Conservation (phyloP, 768 basidiomycete genomes). For the Rhodotorula graminis region DNA sequence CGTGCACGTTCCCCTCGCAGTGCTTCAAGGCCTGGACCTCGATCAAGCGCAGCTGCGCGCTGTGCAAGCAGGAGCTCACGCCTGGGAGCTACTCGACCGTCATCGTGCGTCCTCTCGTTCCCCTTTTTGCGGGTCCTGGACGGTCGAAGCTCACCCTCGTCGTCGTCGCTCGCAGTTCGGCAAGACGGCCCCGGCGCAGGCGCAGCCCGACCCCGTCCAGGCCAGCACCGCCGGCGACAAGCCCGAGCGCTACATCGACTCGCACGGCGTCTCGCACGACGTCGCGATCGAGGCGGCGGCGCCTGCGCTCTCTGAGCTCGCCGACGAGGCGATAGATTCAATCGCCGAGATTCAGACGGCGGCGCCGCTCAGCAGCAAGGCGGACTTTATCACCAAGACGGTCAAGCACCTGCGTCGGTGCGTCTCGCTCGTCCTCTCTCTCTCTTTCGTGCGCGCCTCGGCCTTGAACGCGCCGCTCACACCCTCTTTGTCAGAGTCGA, state of each 20-base stretch:
- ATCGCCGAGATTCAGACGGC: conserved; percentile 19
- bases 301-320: conserved; percentile 11
- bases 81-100: conserved; percentile 12
- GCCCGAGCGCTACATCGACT: conserved; percentile 1
- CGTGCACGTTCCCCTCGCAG: no score
- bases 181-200: not conserved
- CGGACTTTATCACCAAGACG: conserved; percentile 27
- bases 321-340: not conserved
- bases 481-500: not conserved
- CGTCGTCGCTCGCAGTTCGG: conserved; percentile 8
- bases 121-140: accelerated
- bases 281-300: not conserved
- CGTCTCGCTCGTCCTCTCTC: conserved; percentile 7
- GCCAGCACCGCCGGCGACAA: not conserved
- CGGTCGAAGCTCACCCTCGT: not conserved
- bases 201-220: not conserved
- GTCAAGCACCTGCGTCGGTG: conserved; percentile 19
- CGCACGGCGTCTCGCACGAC: conserved; percentile 5
- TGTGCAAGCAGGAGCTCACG: conserved; percentile 30
- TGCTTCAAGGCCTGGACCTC: conserved; percentile 38
- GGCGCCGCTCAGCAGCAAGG: conserved; percentile 6
- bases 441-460: no score
- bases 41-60: conserved; percentile 25
- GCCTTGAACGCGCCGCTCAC: not conserved
- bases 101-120: conserved; percentile 1